Base-by-base conservation (phyloP, 495 filamentous ascomycete species). In the Hamigera avellanea region DNA sequence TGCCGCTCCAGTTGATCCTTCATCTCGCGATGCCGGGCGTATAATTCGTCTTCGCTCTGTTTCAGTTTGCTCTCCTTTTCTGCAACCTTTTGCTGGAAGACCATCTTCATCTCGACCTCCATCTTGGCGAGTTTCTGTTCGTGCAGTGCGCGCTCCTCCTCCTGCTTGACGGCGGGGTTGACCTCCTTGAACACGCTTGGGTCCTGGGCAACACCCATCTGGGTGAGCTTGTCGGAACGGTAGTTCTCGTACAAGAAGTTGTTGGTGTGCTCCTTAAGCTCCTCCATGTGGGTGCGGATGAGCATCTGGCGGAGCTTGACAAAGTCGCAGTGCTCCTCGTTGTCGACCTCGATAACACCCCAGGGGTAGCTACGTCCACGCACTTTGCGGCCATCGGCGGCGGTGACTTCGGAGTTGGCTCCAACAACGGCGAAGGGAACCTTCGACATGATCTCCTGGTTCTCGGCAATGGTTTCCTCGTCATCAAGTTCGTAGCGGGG, bases 71-170 rank as follows among this genome's bases (percentile, higher is more conserved):
- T 94, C 65, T 98, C 91, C 75, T 98, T 98, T 66, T 98, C 91
- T 41, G 84, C 76, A 14, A 98, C 91, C 82, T 98, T 98, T 61
- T 96, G 93, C 61, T 98, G 91, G 86, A 98, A 98, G 53, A 98
- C 91, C 91, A 96, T 95, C 85, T 96, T 96, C 91, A 98, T 98
- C 62, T 98, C 91, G 52, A 83, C 75, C 62, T 98, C 91, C 91
- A 98, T 98, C 85, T 98, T 98, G 49, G 86, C 81, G 45, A 98
- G 82, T 72, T 98, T 98, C 74, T 96, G 93, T 65, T 98, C 91
- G 75, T 98, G 91, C 36, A 98, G 73, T 36, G 78, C 75, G 51
- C 91, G 86, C 73, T 98, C 91, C 70, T 98, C 91, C 60, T 98
- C 91, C 64, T 96, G 93, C 81, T 98, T 98, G 61, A 96, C 93